Conservation (phyloP, 805 yeast species). For the Ogataea methanolica region DNA sequence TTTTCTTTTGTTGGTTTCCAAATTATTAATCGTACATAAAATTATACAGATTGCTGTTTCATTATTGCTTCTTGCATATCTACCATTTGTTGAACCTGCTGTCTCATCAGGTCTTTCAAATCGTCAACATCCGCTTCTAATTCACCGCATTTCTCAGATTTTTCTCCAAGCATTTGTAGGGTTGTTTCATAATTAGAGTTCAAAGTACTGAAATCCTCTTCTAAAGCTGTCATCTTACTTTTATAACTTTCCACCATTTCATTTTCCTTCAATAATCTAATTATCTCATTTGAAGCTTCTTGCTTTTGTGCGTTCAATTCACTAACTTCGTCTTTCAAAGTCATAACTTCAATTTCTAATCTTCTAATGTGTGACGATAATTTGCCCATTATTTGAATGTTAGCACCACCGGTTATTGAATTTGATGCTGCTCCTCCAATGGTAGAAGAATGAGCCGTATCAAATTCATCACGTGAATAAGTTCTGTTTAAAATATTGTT, state of each 20-base stretch:
- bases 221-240: conserved; percentile 18
- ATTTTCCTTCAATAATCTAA: conserved; percentile 51
- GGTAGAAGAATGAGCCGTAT: conserved; percentile 20
- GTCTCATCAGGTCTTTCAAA: conserved; percentile 74
- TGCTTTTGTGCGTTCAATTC: conserved; percentile 54
- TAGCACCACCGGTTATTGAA: conserved; percentile 16
- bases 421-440: conserved; percentile 15
- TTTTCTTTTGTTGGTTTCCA: not conserved
- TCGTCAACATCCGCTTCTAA: conserved; percentile 84
- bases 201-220: conserved; percentile 14
- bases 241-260: conserved; percentile 38
- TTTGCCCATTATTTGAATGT: conserved; percentile 65
- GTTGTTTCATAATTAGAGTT: conserved; percentile 38
- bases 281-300: conserved; percentile 62
- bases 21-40: not conserved
- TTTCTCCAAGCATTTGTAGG: conserved; percentile 76
- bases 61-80: conserved; percentile 42
- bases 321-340: conserved; percentile 58
- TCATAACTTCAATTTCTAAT: conserved; percentile 70
- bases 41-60: not conserved
- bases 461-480: conserved; percentile 17
- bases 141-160: conserved; percentile 81
- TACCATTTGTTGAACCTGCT: conserved; percentile 85
- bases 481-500: conserved; percentile 7
- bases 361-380: conserved; percentile 74